These are phyloP conservation scores for Lecanicillium sp. DNA, from an alignment of 2,329 filamentous ascomycete genomes.

Conservation along the genomic window DNA sequence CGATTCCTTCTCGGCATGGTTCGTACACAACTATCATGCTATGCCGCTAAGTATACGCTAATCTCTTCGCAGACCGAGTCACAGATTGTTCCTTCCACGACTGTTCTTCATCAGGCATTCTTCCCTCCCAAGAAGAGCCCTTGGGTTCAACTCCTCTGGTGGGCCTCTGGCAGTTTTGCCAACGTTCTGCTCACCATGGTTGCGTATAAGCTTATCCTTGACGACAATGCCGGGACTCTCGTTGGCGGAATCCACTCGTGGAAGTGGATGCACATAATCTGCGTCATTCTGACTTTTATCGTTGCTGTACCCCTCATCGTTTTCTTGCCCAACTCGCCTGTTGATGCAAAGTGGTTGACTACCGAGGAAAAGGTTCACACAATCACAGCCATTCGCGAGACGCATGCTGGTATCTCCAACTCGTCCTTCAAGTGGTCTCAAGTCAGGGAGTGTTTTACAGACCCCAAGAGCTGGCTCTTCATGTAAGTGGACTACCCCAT, in stretches of 20 bases:
- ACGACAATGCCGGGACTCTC: conserved; percentile 11
- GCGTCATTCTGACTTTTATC: conserved; percentile 45
- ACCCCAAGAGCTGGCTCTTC: conserved; percentile 16
- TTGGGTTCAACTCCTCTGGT: conserved; percentile 20
- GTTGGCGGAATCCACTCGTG: conserved; percentile 13
- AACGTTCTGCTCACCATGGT: conserved; percentile 20
- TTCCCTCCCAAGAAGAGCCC: conserved; percentile 20
- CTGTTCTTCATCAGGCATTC: conserved; percentile 19
- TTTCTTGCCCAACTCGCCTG: conserved; percentile 14
- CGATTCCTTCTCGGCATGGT: conserved; percentile 17
- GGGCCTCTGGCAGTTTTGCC: conserved; percentile 18
- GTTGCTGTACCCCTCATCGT: conserved; percentile 22
- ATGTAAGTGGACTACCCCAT: conserved; percentile 8
- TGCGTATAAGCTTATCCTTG: conserved; percentile 17
- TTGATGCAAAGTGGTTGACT: conserved; percentile 14
- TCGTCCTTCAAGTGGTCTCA: conserved; percentile 16
- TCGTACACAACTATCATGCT: too few relatives aligned
- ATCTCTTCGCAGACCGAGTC: conserved; percentile 15
- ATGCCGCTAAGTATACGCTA: too few relatives aligned
- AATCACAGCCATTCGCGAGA: conserved; percentile 12
- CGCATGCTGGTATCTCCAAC: conserved; percentile 15
- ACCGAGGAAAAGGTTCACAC: conserved; percentile 14
- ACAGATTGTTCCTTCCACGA: conserved; percentile 19
- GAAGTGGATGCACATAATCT: conserved; percentile 48
- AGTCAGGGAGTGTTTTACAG: conserved; percentile 13